These are phyloP conservation scores for Suhomyces chickasaworum DNA, from an alignment of 1,139 yeast species.

Conservation along the genomic window DNA sequence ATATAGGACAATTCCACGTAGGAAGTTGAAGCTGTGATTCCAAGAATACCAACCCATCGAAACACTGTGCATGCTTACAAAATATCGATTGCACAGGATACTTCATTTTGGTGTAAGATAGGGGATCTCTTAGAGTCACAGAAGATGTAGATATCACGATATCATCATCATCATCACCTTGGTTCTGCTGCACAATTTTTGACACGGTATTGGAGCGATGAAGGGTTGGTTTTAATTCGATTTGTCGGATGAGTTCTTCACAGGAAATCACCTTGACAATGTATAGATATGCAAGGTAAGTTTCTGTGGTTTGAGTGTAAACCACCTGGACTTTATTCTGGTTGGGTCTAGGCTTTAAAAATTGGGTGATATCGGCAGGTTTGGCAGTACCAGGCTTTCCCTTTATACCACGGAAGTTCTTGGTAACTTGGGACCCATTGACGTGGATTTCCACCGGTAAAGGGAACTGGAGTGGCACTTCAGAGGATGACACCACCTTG, in stretches of 20 bases:
- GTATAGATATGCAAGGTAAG: constrained; percentile 51
- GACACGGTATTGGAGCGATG: constrained; percentile 47
- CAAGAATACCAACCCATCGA: constrained; percentile 63
- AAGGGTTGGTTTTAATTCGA: constrained; percentile 46
- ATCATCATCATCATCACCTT: constrained; percentile 54
- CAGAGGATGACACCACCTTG: constrained; percentile 28
- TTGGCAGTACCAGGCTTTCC: constrained; percentile 63
- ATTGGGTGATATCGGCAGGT: constrained; percentile 64
- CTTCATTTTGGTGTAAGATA: constrained; percentile 60
- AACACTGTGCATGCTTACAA: constrained; percentile 73
- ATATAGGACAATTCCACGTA: constrained; percentile 70
- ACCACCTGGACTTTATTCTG: constrained; percentile 49
- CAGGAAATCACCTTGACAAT: constrained; percentile 52
- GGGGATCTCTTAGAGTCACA: constrained; percentile 63
- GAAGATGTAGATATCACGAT: constrained; percentile 57
- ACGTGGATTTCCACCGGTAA: constrained; percentile 56
- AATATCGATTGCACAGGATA: constrained; percentile 59
- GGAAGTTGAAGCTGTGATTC: constrained; percentile 63
- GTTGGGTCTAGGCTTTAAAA: constrained; percentile 30
- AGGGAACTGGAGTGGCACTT: constrained; percentile 57
- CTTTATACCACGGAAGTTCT: constrained; percentile 60
- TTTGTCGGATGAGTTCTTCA: constrained; percentile 31
- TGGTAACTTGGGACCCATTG: constrained; percentile 48
- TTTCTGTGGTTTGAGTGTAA: constrained; percentile 53
- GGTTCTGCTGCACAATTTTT: constrained; percentile 35